Percentiles rank a stretch among this genome's conserved stretches.
Evolutionary conservation across 352 stramenopile species (phyloP).

Genomic region (Phytophthora fragariaefolia): DNA sequence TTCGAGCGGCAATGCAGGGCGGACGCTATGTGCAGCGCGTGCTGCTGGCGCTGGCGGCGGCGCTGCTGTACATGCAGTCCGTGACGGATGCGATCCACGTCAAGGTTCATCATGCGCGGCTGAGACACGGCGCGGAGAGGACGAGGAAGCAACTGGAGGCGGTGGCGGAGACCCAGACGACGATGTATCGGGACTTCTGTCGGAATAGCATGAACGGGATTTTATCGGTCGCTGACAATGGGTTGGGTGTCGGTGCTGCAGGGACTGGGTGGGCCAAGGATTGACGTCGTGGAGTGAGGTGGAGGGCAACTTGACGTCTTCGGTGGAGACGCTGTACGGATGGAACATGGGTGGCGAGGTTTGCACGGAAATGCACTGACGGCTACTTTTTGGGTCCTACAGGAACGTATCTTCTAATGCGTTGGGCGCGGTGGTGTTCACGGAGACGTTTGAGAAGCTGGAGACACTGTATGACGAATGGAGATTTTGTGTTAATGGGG

Average conservation of each 20-base stretch:
- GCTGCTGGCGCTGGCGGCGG: not conserved
- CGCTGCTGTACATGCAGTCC: not conserved
- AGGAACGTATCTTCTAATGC: slow-evolving; percentile 38
- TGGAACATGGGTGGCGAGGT: not conserved
- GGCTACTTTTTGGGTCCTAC: not conserved
- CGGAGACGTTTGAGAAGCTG: slow-evolving; percentile 28
- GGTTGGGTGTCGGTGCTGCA: slow-evolving; percentile 9
- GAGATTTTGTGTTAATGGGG: not conserved
- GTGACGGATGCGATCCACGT: slow-evolving; percentile 4
- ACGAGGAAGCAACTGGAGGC: not conserved
- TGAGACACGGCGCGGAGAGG: not conserved
- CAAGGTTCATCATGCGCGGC: slow-evolving; percentile 8
- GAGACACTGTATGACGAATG: slow-evolving; percentile 25
- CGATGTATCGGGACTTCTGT: no score
- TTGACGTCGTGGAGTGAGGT: slow-evolving; percentile 30
- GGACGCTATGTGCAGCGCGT: not conserved
- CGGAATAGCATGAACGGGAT: no score
- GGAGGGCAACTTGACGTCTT: slow-evolving; percentile 27
- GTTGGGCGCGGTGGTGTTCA: slow-evolving; percentile 24
- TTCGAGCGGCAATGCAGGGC: slow-evolving; percentile 8
- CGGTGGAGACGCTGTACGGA: slow-evolving; percentile 22
- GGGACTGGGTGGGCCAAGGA: slow-evolving; percentile 19
- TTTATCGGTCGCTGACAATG: not conserved
- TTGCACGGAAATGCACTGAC: not conserved
- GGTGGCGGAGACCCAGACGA: not conserved